Percentiles rank a stretch among this genome's conserved stretches.
phyloP scores from a whole-genome alignment of 129 eudicot genomes.

The Lactuca saligna region DNA sequence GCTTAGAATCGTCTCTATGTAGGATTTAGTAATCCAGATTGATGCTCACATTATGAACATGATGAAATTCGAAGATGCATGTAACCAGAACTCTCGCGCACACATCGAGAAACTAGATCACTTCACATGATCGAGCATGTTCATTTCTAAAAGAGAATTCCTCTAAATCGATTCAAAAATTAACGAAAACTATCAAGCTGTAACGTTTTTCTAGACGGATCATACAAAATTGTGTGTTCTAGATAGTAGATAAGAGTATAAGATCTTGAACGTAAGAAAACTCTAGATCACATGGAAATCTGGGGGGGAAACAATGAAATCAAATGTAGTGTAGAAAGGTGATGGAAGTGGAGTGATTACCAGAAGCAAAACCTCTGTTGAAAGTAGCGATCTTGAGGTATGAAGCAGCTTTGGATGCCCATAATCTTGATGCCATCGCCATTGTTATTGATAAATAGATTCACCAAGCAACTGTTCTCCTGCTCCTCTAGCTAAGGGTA shows the following conservation, averaged over 20 bases:
- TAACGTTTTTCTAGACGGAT: constrained; percentile 15
- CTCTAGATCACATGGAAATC: constrained; percentile 9
- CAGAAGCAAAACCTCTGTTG: constrained; percentile 67
- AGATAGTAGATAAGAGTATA: constrained; percentile 11
- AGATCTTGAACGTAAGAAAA: constrained; percentile 34
- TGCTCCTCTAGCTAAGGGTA: background rate
- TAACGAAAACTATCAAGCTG: constrained; percentile 5
- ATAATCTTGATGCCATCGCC: constrained; percentile 54
- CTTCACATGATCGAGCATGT: no score
- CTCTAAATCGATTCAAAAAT: background rate
- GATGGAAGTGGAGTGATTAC: constrained; percentile 33
- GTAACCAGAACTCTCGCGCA: no score
- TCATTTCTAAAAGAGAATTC: no score
- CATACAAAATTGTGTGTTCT: constrained; percentile 2
- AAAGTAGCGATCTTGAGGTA: constrained; percentile 58
- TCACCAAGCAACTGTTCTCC: constrained; percentile 19
- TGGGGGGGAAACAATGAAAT: background rate
- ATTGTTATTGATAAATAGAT: background rate
- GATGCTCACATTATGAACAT: no score
- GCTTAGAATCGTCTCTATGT: no score
- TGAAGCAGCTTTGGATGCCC: constrained; percentile 55
- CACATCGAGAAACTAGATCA: no score
- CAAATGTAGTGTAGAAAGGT: constrained; percentile 10
- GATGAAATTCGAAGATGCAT: no score
- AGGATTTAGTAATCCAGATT: no score